Evolutionary conservation across 306 rosid genomes (phyloP).

Genomic region (Medicago lupulina): DNA sequence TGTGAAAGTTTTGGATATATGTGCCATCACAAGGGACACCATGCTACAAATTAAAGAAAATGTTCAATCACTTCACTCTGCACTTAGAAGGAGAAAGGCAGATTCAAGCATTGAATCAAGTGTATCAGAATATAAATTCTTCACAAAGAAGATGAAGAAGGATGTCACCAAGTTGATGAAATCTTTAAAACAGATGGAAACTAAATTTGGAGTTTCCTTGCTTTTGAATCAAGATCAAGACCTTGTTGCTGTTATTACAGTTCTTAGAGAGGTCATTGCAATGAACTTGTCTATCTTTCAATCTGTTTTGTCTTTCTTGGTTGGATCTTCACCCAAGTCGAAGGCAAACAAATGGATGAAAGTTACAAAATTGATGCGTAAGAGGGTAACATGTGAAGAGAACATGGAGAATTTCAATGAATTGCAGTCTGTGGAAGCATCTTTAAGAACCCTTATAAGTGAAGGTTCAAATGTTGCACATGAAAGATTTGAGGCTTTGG

Average conservation of each 20-base stretch:
- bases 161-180: constrained; percentile 49
- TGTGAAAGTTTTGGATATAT: constrained; percentile 59
- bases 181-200: constrained; percentile 51
- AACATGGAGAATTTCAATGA: not conserved
- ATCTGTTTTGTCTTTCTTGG: constrained; percentile 49
- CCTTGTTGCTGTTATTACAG: constrained; percentile 35
- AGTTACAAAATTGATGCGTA: not conserved
- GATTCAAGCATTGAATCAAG: constrained; percentile 51
- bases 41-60: constrained; percentile 57
- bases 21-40: constrained; percentile 63
- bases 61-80: constrained; percentile 59
- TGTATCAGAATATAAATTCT: constrained; percentile 49
- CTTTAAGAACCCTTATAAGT: not conserved
- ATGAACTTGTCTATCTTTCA: constrained; percentile 53
- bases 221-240: constrained; percentile 48
- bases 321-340: constrained; percentile 41
- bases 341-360: constrained; percentile 10
- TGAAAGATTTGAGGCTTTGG: not conserved
- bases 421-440: not conserved
- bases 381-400: not conserved
- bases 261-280: constrained; percentile 45
- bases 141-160: constrained; percentile 65
- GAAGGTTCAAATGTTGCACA: not conserved
- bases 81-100: constrained; percentile 69
- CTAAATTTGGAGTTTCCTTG: constrained; percentile 41